Evolutionary conservation across 441 rosid species (phyloP).

Genomic region (Gossypium davidsonii): DNA sequence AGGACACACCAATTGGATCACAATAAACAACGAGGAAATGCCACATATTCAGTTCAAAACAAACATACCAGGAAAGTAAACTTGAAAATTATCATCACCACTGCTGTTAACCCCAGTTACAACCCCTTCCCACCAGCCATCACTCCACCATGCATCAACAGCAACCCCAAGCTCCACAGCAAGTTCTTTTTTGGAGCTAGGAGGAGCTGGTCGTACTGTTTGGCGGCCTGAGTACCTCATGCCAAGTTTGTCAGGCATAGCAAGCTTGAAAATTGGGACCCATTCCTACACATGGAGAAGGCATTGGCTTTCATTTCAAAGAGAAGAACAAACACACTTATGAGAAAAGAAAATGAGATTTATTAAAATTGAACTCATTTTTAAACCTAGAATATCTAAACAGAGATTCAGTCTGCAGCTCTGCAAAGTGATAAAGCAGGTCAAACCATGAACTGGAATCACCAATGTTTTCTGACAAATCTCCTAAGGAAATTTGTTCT

Average conservation of each 20-base stretch:
- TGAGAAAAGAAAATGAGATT: background rate
- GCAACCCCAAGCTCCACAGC: conserved; percentile 53
- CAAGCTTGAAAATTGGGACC: conserved; percentile 65
- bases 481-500: background rate
- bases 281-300: conserved; percentile 58
- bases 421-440: background rate
- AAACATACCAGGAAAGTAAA: conserved; percentile 70
- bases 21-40: conserved; percentile 1
- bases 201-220: conserved; percentile 66
- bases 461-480: background rate
- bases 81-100: conserved; percentile 37
- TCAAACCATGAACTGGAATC: background rate
- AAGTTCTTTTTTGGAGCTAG: conserved; percentile 28
- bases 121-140: conserved; percentile 99
- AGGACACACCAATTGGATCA: background rate
- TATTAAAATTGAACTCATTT: background rate
- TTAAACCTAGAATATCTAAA: background rate
- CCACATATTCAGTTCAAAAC: conserved; percentile 4
- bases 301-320: conserved; percentile 10
- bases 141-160: conserved; percentile 98
- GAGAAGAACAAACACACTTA: background rate
- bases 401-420: background rate
- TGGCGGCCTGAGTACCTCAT: conserved; percentile 69
- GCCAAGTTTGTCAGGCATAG: conserved; percentile 74
- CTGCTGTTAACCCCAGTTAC: conserved; percentile 33